Evolutionary conservation across 306 rosid genomes (phyloP).

Genomic region (Malus orientalis): DNA sequence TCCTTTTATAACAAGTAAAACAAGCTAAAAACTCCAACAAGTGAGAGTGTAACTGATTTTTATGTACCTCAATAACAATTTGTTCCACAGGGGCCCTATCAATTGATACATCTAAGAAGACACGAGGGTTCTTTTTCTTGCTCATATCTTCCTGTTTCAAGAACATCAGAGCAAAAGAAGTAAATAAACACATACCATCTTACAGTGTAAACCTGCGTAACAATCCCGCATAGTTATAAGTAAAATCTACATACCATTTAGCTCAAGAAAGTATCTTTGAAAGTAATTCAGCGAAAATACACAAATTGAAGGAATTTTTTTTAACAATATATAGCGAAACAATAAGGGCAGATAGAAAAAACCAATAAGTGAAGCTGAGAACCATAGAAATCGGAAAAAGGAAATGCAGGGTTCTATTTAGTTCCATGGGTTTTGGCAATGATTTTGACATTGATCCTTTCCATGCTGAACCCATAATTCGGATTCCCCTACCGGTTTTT

Average conservation of each 20-base stretch:
- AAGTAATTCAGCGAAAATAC: background rate
- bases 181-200: background rate
- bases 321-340: background rate
- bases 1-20: background rate
- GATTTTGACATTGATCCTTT: background rate
- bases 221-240: background rate
- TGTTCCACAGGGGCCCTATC: constrained; percentile 61
- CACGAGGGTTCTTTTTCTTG: constrained; percentile 60
- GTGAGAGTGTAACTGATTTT: background rate
- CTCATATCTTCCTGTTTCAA: constrained; percentile 41
- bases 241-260: background rate
- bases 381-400: background rate
- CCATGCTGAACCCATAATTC: background rate
- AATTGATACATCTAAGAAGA: constrained; percentile 71
- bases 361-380: background rate
- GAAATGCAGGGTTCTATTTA: background rate
- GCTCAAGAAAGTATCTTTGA: background rate
- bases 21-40: background rate
- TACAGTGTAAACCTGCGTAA: background rate
- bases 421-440: background rate
- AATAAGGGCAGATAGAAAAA: background rate
- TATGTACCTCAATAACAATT: constrained; percentile 63
- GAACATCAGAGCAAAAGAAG: background rate
- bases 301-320: background rate
- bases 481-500: background rate